These are phyloP conservation scores for Melampsora americana DNA, from an alignment of 1,284 basidiomycete genomes.

Conservation along the genomic window DNA sequence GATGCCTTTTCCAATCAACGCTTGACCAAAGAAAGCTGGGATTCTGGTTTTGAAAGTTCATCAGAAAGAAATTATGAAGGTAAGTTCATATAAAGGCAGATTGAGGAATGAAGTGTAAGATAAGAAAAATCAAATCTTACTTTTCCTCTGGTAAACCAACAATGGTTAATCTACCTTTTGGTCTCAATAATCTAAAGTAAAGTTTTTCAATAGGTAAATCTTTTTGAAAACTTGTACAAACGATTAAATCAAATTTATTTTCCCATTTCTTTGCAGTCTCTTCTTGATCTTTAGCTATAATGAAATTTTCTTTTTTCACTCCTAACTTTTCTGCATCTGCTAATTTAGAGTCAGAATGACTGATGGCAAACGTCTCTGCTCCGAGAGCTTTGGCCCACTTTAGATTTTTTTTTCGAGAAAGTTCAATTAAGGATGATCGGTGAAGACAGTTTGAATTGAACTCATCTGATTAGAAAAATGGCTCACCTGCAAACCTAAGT, in stretches of 20 bases:
- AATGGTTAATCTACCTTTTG: conserved; percentile 23
- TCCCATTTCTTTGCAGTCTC: conserved; percentile 29
- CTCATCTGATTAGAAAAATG: neutral
- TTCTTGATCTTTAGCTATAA: conserved; percentile 8
- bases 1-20: conserved; percentile 31
- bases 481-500: conserved; percentile 29
- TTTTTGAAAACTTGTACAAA: conserved; percentile 34
- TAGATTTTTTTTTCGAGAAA: neutral
- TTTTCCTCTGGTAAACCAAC: conserved; percentile 39
- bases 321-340: conserved; percentile 32
- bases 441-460: neutral
- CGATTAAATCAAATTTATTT: conserved; percentile 39
- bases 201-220: conserved; percentile 34
- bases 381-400: conserved; percentile 42
- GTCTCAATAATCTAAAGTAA: conserved; percentile 24
- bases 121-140: neutral
- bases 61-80: neutral
- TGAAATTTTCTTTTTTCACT: conserved; percentile 29
- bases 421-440: neutral
- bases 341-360: conserved; percentile 41
- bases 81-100: neutral
- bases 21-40: conserved; percentile 33
- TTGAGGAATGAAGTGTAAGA: neutral
- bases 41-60: neutral
- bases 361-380: conserved; percentile 27